Base-by-base conservation (phyloP, 108 stramenopile genomes). In the Cyclotella baltica region DNA sequence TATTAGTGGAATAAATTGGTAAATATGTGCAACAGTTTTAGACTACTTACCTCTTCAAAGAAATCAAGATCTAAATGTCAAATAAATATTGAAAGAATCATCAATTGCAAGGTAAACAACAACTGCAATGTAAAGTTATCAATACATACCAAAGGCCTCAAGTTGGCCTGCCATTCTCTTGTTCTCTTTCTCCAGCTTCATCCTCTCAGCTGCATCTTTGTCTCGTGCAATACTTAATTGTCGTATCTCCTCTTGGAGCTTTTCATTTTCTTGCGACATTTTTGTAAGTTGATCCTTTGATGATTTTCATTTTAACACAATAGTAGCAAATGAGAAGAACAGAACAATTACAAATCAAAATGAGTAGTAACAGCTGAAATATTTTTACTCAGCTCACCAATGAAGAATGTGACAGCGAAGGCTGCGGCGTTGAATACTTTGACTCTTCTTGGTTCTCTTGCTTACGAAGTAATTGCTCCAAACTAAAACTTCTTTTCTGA, bases 41-140 rank as follows among this genome's bases (percentile, higher is more conserved):
- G 23, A 33, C 20, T 15, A 25, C 67, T 63, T 23, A 83, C 69
- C 66, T 76, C 75, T 35, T 83, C 81, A 61, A 83, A 76, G 22
- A 83, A 72, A 22, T 72, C 71, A 20, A 83, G 81, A 40, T 76
- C 73, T 36, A 35, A 59, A 37, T 38, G 33, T 50, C 31, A 8
- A 56, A 36, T 19, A 25, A n/a, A 68, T 59, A 15, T 59, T 18
- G 16, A 23, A 28, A 50, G 18, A 43, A 16, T 51, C 8, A 70
- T 28, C 28, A 20, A 57, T 19, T 35, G 1, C 22, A 70, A 31
- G 33, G 9, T 53, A 53, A 23, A n/a, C n/a, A n/a, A n/a, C n/a
- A n/a, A n/a, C n/a, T n/a, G n/a, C n/a, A n/a, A n/a, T n/a, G n/a
- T n/a, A n/a, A n/a, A n/a, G n/a, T n/a, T n/a, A n/a, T n/a, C n/a